Conservation (phyloP, 2,329 filamentous ascomycete species). For the Chaetomium sp. region DNA sequence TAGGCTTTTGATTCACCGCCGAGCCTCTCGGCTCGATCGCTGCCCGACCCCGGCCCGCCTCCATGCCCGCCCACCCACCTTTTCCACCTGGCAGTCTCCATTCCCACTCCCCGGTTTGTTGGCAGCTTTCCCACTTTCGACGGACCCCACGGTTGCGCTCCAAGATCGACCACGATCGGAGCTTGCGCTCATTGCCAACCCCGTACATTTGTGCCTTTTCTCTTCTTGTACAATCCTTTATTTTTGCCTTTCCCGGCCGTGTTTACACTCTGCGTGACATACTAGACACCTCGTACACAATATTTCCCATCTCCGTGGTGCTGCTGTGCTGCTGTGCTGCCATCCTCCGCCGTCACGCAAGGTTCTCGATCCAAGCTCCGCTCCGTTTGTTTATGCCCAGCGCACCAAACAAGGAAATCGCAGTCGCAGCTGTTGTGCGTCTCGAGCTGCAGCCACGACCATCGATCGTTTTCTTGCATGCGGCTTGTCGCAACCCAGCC, state of each 20-base stretch:
- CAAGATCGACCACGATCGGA: slow-evolving; percentile 16
- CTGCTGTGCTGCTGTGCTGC: not conserved
- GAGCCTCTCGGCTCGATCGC: slow-evolving; percentile 17
- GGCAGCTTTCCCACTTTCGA: slow-evolving; percentile 17
- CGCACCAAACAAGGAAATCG: slow-evolving; percentile 18
- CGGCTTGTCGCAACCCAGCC: slow-evolving; percentile 6
- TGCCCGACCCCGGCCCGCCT: slow-evolving; percentile 21
- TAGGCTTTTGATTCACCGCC: slow-evolving; percentile 18
- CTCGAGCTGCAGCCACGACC: slow-evolving; percentile 21
- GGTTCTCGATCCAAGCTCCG: not conserved
- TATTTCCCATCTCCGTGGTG: not conserved
- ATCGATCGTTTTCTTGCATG: not conserved
- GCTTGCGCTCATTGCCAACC: slow-evolving; percentile 12
- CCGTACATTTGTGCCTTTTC: slow-evolving; percentile 8
- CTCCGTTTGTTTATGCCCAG: slow-evolving; percentile 19
- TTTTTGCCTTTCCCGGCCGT: slow-evolving; percentile 6
- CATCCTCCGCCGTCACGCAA: not conserved
- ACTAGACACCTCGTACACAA: not conserved
- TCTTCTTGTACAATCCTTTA: slow-evolving; percentile 24
- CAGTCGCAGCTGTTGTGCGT: slow-evolving; percentile 22
- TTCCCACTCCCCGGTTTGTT: slow-evolving; percentile 15
- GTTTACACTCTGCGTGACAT: not conserved
- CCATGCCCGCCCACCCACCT: not conserved
- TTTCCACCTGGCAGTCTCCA: slow-evolving; percentile 4
- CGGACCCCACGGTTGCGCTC: slow-evolving; percentile 20